phyloP scores from a whole-genome alignment of 257 asterid genomes.

The Jacaranda mimosifolia region DNA sequence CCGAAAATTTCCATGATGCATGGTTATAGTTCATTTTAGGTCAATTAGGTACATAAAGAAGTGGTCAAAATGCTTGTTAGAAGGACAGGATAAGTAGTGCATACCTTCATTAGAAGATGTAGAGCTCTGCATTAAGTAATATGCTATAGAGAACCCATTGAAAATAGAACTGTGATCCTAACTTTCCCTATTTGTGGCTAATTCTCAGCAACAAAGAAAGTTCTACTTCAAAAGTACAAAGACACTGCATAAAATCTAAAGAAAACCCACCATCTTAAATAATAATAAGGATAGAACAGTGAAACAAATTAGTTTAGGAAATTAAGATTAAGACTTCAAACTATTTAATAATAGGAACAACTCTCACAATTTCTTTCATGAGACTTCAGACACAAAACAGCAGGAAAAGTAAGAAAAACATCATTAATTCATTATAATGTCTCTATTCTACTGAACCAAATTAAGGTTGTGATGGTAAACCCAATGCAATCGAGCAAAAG shows the following conservation, averaged over 20 bases:
- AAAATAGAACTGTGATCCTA: conserved; percentile 84
- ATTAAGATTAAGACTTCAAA: too few species aligned
- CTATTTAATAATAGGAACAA: too few species aligned
- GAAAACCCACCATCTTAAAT: conserved; percentile 81
- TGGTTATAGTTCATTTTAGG: conserved; percentile 23
- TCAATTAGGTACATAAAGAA: conserved; percentile 7
- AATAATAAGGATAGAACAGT: conserved; percentile 23
- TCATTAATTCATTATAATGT: too few species aligned
- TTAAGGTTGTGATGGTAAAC: too few species aligned
- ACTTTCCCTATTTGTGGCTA: conserved; percentile 87
- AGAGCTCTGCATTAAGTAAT: conserved; percentile 79
- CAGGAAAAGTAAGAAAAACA: too few species aligned
- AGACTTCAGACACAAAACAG: too few species aligned
- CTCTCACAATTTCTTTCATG: too few species aligned
- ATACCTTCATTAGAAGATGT: conserved; percentile 77
- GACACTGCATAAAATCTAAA: conserved; percentile 85
- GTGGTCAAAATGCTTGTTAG: conserved; percentile 7
- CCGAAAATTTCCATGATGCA: conserved; percentile 65
- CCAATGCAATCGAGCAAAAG: too few species aligned
- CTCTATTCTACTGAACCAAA: too few species aligned
- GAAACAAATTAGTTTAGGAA: conserved; percentile 12
- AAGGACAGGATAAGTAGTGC: conserved; percentile 17
- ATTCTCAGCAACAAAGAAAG: conserved; percentile 82
- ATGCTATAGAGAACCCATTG: conserved; percentile 89
- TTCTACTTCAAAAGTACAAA: conserved; percentile 89